These are phyloP conservation scores for Ophiostoma himal-ulmi DNA, from an alignment of 2,329 filamentous ascomycete species.

Conservation along the genomic window DNA sequence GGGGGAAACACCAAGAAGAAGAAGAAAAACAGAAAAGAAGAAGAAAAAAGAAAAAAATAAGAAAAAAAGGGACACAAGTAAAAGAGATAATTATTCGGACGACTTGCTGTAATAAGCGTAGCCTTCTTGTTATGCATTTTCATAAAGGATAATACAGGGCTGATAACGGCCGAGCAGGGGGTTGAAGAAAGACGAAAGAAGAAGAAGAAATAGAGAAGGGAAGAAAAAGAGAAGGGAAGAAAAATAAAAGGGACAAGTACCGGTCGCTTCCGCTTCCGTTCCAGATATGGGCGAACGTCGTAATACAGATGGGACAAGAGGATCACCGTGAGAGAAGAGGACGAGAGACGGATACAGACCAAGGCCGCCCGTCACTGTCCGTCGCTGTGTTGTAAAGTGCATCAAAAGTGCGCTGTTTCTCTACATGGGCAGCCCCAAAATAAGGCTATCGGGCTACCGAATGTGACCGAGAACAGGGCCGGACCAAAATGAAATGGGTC, in stretches of 20 bases:
- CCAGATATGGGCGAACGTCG: not conserved
- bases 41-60: too few species aligned
- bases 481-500: not conserved
- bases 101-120: not conserved
- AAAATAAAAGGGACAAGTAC: not conserved
- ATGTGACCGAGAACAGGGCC: slow-evolving; percentile 10
- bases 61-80: not conserved
- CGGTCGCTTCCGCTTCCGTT: not conserved
- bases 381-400: not conserved
- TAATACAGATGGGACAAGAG: not conserved
- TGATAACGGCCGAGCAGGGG: not conserved
- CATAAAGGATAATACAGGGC: not conserved
- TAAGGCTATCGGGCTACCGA: not conserved
- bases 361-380: not conserved
- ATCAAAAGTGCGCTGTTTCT: not conserved
- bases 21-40: too few species aligned
- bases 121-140: not conserved
- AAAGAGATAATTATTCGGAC: not conserved
- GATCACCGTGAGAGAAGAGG: not conserved
- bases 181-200: not conserved
- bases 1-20: not conserved
- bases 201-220: not conserved
- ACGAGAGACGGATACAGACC: not conserved
- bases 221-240: not conserved
- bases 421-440: slow-evolving; percentile 1